Evolutionary conservation across 2,329 filamentous ascomycete genomes (phyloP).

Genomic region (Basipetospora chlamydospora): DNA sequence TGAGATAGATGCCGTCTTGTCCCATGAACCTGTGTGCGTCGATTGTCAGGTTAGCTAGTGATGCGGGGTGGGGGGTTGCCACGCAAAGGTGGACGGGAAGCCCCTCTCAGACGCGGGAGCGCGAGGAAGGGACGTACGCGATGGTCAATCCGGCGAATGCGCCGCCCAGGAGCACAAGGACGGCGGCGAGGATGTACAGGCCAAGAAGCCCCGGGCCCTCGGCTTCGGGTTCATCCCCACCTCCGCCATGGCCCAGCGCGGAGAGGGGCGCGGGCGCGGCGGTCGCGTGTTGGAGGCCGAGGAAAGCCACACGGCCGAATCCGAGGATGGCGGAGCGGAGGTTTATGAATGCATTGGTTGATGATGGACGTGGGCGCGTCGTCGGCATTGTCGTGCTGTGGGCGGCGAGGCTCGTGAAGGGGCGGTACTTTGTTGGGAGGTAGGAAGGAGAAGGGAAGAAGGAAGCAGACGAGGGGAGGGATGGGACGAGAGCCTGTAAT

Average conservation of each 20-base stretch:
- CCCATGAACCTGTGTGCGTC: conserved; percentile 36
- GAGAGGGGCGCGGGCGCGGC: conserved; percentile 32
- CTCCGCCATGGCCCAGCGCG: conserved; percentile 17
- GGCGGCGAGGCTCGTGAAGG: too few relatives aligned
- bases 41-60: too few relatives aligned
- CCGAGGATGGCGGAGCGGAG: conserved; percentile 35
- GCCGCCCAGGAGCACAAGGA: conserved; percentile 74
- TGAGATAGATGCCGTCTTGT: conserved; percentile 90
- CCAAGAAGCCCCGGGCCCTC: conserved; percentile 60
- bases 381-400: conserved; percentile 1
- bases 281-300: conserved; percentile 32
- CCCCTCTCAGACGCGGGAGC: too few relatives aligned
- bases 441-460: too few relatives aligned
- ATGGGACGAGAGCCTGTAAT: too few relatives aligned
- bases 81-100: too few relatives aligned
- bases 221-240: conserved; percentile 30
- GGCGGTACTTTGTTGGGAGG: too few relatives aligned
- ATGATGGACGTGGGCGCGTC: conserved; percentile 1
- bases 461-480: too few relatives aligned
- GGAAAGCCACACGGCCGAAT: conserved; percentile 33
- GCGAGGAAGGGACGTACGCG: conserved; percentile 38
- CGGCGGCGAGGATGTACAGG: conserved; percentile 63
- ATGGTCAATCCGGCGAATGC: conserved; percentile 92
- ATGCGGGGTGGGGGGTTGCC: too few relatives aligned
- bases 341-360: conserved; percentile 10